phyloP scores from a whole-genome alignment of 176 grass and related monocot species.

The Oryza officinalis region DNA sequence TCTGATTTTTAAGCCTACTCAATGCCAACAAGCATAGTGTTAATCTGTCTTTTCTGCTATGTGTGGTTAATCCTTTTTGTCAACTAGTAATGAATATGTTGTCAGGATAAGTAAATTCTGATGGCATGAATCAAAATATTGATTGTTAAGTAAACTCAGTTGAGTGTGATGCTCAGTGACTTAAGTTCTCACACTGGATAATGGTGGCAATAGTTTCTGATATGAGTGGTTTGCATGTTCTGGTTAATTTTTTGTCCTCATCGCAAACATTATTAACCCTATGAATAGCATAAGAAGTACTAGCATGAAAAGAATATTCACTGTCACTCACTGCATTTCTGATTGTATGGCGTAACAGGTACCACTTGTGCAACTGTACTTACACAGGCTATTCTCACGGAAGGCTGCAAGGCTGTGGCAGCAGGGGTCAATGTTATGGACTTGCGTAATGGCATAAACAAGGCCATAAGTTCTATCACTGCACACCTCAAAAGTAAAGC shows the following conservation, averaged over 20 bases:
- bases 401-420: constrained; percentile 94
- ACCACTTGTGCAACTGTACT: constrained; percentile 95
- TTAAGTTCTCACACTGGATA: not conserved
- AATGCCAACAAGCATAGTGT: not conserved
- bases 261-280: not conserved
- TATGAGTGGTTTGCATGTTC: not conserved
- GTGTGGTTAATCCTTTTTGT: not conserved
- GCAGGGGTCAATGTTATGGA: constrained; percentile 89
- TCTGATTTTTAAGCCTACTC: not conserved
- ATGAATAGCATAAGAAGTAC: not conserved
- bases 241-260: not conserved
- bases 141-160: not conserved
- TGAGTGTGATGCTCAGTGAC: not conserved
- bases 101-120: not conserved
- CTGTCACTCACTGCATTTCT: constrained; percentile 21
- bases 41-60: not conserved
- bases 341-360: constrained; percentile 51
- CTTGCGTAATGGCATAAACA: constrained; percentile 82
- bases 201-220: not conserved
- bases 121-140: not conserved
- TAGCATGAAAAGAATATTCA: not conserved
- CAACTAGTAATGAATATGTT: not conserved
- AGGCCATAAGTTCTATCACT: constrained; percentile 69
- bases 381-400: constrained; percentile 85
- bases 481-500: constrained; percentile 75